A percentile compares a stretch with the other conserved stretches of the same genome.
phyloP scores from a whole-genome alignment of 352 stramenopile genomes.

The Halophytophthora batemanensis region DNA sequence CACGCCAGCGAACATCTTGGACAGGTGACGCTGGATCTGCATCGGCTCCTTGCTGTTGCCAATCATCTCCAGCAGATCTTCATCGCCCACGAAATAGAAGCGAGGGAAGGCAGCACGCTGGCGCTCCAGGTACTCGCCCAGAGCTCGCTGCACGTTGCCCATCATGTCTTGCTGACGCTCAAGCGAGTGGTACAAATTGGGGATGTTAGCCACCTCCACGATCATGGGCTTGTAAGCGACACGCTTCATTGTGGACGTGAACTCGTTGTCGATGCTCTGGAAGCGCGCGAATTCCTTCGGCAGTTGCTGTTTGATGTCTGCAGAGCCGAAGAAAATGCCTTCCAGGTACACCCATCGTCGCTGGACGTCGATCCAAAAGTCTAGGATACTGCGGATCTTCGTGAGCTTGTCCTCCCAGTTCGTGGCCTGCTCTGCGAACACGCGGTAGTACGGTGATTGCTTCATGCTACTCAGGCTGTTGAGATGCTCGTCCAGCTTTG shows the following conservation, averaged over 20 bases:
- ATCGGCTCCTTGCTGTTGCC: slow-evolving; percentile 98
- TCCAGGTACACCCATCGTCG: slow-evolving; percentile 99
- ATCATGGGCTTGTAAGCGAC: slow-evolving; percentile 96
- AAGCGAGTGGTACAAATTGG: slow-evolving; percentile 90
- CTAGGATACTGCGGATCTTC: slow-evolving; percentile 95
- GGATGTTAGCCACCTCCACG: slow-evolving; percentile 91
- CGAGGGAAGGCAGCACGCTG: slow-evolving; percentile 95
- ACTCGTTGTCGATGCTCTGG: slow-evolving; percentile 98
- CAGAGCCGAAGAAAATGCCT: slow-evolving; percentile 98
- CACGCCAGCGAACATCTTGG: slow-evolving; percentile 99
- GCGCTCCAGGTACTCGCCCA: slow-evolving; percentile 99
- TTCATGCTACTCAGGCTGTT: slow-evolving; percentile 99
- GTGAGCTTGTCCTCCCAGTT: slow-evolving; percentile 98
- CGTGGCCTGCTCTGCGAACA: slow-evolving; percentile 97
- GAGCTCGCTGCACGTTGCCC: slow-evolving; percentile 98
- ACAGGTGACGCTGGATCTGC: slow-evolving; percentile 96
- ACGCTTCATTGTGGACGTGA: slow-evolving; percentile 97
- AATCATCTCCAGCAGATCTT: slow-evolving; percentile 99
- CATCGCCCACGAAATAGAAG: slow-evolving; percentile 99
- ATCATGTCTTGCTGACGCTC: slow-evolving; percentile 97
- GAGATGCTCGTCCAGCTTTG: slow-evolving; percentile 99
- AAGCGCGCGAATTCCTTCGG: slow-evolving; percentile 98
- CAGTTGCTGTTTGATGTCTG: slow-evolving; percentile 99
- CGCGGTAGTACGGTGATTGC: slow-evolving; percentile 97
- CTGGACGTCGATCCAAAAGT: slow-evolving; percentile 99